phyloP scores from a whole-genome alignment of 2,329 filamentous ascomycete genomes.

The Neonectria sp. region DNA sequence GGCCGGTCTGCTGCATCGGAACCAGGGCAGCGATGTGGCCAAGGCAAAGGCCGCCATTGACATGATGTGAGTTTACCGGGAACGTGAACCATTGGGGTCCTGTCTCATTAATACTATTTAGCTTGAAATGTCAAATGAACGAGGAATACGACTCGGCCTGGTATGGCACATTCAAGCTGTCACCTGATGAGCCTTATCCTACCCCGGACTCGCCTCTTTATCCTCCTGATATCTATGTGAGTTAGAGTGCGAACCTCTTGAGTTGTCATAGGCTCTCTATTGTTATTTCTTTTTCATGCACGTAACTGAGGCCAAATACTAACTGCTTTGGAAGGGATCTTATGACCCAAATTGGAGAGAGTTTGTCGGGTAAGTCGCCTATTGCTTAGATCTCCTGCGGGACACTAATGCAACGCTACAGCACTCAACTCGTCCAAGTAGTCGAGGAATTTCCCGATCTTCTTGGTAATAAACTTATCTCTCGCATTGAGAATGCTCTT shows the following conservation, averaged over 20 bases:
- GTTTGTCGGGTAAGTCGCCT: conserved; percentile 50
- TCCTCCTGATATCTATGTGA: conserved; percentile 36
- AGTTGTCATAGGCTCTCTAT: background rate
- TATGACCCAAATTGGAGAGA: conserved; percentile 56
- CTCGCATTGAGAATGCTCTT: conserved; percentile 54
- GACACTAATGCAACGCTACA: conserved; percentile 19
- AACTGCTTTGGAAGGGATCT: conserved; percentile 1
- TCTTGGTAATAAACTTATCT: conserved; percentile 50
- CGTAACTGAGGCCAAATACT: background rate
- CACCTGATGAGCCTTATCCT: conserved; percentile 57
- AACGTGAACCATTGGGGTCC: background rate
- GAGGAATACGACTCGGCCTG: conserved; percentile 56
- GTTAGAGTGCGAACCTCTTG: background rate
- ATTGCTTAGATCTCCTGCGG: too few species aligned
- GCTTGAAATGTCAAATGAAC: conserved; percentile 53
- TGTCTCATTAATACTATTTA: background rate
- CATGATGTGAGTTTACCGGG: conserved; percentile 48
- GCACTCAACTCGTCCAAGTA: conserved; percentile 53
- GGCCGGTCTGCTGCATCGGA: conserved; percentile 54
- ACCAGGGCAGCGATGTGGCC: conserved; percentile 52
- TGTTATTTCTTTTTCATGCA: background rate
- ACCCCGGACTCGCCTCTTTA: conserved; percentile 52
- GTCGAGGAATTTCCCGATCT: conserved; percentile 54
- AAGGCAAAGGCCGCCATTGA: conserved; percentile 54
- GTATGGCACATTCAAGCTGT: conserved; percentile 59